phyloP scores from a whole-genome alignment of 331 rosid species.

The Malus hybrid region DNA sequence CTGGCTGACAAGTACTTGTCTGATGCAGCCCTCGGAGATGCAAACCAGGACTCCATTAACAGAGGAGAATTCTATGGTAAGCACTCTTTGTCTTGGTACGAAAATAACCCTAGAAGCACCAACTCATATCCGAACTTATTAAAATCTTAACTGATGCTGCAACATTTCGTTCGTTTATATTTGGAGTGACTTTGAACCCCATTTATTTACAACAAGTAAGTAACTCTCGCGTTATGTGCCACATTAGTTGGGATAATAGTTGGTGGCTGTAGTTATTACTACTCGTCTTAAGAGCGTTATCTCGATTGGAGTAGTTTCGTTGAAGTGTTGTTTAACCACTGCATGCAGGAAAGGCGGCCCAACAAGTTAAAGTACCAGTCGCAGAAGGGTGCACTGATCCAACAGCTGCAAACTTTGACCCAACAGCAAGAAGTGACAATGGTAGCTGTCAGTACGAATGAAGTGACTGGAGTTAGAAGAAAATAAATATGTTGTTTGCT shows the following conservation, averaged over 20 bases:
- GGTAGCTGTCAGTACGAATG: constrained; percentile 25
- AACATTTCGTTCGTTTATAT: not conserved
- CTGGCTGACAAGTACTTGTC: constrained; percentile 43
- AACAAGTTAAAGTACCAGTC: constrained; percentile 27
- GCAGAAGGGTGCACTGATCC: constrained; percentile 40
- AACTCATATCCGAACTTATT: not conserved
- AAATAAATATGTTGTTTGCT: constrained; percentile 2
- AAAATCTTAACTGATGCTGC: not conserved
- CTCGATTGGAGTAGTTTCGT: not conserved
- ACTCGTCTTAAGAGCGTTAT: not conserved
- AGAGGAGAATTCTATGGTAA: constrained; percentile 37
- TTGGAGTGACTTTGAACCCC: not conserved
- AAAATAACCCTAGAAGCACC: not conserved
- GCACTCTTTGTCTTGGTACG: not conserved
- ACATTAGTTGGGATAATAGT: not conserved
- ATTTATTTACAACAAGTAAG: not conserved
- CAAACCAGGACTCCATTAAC: constrained; percentile 29
- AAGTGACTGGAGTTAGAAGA: not conserved
- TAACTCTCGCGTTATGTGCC: not conserved
- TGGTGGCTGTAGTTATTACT: not conserved
- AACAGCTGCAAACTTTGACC: constrained; percentile 28
- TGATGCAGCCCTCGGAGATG: constrained; percentile 57
- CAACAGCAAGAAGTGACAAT: constrained; percentile 33
- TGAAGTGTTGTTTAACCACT: not conserved
- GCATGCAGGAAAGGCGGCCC: constrained; percentile 32